phyloP scores from a whole-genome alignment of 2,329 filamentous ascomycete species.

The Fusarium poae region DNA sequence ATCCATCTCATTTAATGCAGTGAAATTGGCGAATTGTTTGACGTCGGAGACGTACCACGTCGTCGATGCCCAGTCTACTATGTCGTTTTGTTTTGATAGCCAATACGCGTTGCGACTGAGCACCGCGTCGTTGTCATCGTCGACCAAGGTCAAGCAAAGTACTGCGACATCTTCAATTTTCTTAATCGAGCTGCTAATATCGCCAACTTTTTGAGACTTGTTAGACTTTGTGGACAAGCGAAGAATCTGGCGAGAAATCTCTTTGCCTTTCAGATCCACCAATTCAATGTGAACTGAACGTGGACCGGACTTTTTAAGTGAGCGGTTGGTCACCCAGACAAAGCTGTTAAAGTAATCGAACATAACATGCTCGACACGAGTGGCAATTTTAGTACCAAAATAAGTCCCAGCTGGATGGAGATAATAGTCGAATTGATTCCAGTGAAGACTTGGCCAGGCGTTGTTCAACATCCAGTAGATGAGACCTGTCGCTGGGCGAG shows the following conservation, averaged over 20 bases:
- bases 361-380: background rate
- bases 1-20: background rate
- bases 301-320: background rate
- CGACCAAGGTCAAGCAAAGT: background rate
- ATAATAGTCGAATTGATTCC: conserved; percentile 8
- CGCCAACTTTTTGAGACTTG: background rate
- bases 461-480: conserved; percentile 16
- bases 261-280: background rate
- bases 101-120: conserved; percentile 7
- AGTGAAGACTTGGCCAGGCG: conserved; percentile 11
- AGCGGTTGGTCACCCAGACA: background rate
- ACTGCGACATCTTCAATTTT: background rate
- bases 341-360: background rate
- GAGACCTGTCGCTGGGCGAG: background rate
- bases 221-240: background rate
- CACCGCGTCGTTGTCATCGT: background rate
- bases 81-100: background rate
- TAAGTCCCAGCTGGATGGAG: conserved; percentile 5
- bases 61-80: background rate
- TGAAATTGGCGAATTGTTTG: background rate
- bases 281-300: background rate
- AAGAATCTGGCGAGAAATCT: background rate
- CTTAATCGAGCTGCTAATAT: background rate
- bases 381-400: conserved; percentile 3
- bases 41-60: conserved; percentile 2